phyloP scores from a whole-genome alignment of 2,329 filamentous ascomycete genomes.

The Byssoonygena ceratinophila region DNA sequence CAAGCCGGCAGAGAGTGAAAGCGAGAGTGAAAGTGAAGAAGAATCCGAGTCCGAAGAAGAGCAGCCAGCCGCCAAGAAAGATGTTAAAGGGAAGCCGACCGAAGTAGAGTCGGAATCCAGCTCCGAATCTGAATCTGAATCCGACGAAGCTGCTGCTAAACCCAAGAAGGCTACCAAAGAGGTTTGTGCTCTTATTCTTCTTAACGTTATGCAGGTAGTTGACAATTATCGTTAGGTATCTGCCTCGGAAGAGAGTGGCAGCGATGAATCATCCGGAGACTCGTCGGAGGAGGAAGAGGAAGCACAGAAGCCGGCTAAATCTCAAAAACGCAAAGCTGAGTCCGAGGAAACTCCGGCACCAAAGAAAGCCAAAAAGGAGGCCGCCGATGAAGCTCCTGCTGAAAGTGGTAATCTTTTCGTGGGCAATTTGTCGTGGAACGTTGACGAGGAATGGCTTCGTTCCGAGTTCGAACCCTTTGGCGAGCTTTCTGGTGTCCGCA shows the following conservation, averaged over 20 bases:
- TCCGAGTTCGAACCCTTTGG: constrained; percentile 73
- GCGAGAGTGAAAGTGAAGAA: constrained; percentile 20
- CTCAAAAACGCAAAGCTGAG: constrained; percentile 42
- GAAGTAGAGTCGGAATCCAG: constrained; percentile 23
- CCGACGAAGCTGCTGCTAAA: constrained; percentile 3
- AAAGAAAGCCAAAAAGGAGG: constrained; percentile 55
- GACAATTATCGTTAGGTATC: constrained; percentile 9
- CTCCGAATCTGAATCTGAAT: constrained; percentile 12
- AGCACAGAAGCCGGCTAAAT: constrained; percentile 18
- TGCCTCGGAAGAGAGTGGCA: constrained; percentile 14
- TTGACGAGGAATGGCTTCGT: constrained; percentile 72
- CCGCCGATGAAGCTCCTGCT: constrained; percentile 34
- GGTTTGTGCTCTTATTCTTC: constrained; percentile 17
- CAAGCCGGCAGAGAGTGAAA: constrained; percentile 15
- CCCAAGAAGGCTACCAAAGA: constrained; percentile 25
- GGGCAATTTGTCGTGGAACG: constrained; percentile 81
- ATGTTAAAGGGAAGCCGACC: constrained; percentile 15
- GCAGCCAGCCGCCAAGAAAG: constrained; percentile 15
- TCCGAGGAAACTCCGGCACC: constrained; percentile 31
- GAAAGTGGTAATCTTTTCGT: constrained; percentile 64
- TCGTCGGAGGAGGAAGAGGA: constrained; percentile 25
- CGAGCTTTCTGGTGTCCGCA: constrained; percentile 60
- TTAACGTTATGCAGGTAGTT: not conserved
- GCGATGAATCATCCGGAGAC: constrained; percentile 27
- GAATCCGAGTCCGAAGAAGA: constrained; percentile 21